Conservation (phyloP, 768 basidiomycete species). For the Mycena galericulata region DNA sequence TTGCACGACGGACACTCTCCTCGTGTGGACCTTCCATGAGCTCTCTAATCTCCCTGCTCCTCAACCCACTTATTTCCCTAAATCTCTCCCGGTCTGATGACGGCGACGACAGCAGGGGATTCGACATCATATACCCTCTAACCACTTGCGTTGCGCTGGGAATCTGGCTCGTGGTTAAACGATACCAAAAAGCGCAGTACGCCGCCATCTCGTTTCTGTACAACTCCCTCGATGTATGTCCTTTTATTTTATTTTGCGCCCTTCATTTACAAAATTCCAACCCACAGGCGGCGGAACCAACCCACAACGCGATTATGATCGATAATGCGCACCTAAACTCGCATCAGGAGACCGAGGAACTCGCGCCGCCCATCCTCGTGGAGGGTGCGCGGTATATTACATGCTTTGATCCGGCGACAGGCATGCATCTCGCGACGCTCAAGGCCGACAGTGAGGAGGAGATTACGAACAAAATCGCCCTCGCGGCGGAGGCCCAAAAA, state of each 20-base stretch:
- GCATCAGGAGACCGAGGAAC: slow-evolving; percentile 66
- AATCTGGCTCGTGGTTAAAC: slow-evolving; percentile 82
- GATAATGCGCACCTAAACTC: slow-evolving; percentile 71
- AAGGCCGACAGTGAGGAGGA: slow-evolving; percentile 80
- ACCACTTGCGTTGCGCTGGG: slow-evolving; percentile 80
- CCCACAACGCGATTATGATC: slow-evolving; percentile 68
- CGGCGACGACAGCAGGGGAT: slow-evolving; percentile 59
- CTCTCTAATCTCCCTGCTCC: slow-evolving; percentile 27
- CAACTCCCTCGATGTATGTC: slow-evolving; percentile 67
- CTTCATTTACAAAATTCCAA: no score
- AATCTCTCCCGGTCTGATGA: slow-evolving; percentile 65
- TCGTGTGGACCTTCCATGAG: slow-evolving; percentile 20
- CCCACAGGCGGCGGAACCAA: slow-evolving; percentile 66
- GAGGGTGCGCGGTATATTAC: slow-evolving; percentile 80
- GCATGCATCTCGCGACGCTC: slow-evolving; percentile 81
- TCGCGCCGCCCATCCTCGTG: slow-evolving; percentile 62
- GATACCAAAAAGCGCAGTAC: slow-evolving; percentile 80
- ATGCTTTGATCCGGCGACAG: slow-evolving; percentile 92
- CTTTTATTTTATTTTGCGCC: slow-evolving; percentile 1
- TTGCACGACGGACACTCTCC: not conserved
- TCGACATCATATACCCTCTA: slow-evolving; percentile 76
- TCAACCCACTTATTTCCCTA: slow-evolving; percentile 58
- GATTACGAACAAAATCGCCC: slow-evolving; percentile 78
- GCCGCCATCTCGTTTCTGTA: slow-evolving; percentile 77
- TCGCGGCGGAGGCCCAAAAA: slow-evolving; percentile 74